Base-by-base conservation (phyloP, 2,329 filamentous ascomycete species). In the Fusarium piperis region DNA sequence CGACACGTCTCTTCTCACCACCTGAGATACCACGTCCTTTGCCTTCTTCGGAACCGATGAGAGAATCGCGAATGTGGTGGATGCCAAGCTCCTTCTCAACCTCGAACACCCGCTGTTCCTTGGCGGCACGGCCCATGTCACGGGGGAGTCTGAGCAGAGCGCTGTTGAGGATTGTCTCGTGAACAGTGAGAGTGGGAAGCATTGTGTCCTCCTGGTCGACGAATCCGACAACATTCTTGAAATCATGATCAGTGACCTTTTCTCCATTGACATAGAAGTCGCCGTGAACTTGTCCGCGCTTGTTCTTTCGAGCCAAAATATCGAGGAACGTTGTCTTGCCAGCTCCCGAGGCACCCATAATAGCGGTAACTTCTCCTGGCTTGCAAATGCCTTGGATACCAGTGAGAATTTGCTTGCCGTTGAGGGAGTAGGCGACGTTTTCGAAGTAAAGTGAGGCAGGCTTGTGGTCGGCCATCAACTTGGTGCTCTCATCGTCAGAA, bases 181-280 rank as follows among this genome's bases (percentile, higher is more conserved):
- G 96, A 10, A 99, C 96, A 0, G 96, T 99, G 74, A 99, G 85
- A 1, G 96, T 99, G 0, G 96, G 92, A 46, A 99, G 87, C 91
- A 99, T 95, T 6, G 95, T 97, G 79, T 99, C 96, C 78, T 99
- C 96, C 83, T 99, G 96, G 76, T 99, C 96, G 41, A 99, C 96
- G 76, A 98, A 99, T 23, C 97, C 96, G 72, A 98, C 92, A 58
- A 98, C 94, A 68, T 90, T 95, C 79, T 93, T 94, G 83, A 96
- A 99, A 70, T 98, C 94, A 32, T 89, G 81, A 79, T 98, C 94
- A 33, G 86, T 86, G 38, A 98, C 91, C 80, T 93, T 95, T 80
- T 98, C 94, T 35, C 96, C 97, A 74, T 98, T 98, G 77, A 99
- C 91, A 77, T 92, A 96, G 77, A 98, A 97, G 66, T 95, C 89